These are phyloP conservation scores for Calonectria henricotiae DNA, from an alignment of 2,329 filamentous ascomycete species.

Conservation along the genomic window DNA sequence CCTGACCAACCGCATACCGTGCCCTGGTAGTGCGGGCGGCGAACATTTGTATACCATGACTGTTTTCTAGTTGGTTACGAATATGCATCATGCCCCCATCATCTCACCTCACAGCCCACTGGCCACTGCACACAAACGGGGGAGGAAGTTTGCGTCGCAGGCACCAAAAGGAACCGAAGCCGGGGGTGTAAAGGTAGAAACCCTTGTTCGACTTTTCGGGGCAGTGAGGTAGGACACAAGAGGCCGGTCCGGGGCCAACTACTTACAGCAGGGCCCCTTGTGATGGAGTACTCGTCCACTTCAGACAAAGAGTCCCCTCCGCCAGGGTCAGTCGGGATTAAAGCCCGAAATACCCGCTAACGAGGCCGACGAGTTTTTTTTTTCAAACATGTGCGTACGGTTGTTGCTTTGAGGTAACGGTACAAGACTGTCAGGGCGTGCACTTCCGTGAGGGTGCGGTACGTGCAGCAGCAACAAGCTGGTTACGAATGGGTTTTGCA, in stretches of 20 bases:
- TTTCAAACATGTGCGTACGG: conserved; percentile 6
- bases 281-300: conserved; percentile 28
- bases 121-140: neutral
- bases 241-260: conserved; percentile 26
- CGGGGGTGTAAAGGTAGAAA: conserved; percentile 32
- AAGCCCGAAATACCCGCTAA: conserved; percentile 48
- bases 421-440: conserved; percentile 25
- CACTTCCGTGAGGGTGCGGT: conserved; percentile 30
- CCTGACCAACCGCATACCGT: conserved; percentile 45
- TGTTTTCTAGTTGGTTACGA: conserved; percentile 10
- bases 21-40: conserved; percentile 33
- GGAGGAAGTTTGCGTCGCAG: conserved; percentile 22
- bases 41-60: neutral
- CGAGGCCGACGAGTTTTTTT: conserved; percentile 23
- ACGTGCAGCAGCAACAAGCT: conserved; percentile 31
- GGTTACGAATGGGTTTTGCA: conserved; percentile 23
- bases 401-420: conserved; percentile 23
- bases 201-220: conserved; percentile 12
- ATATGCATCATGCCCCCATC: neutral
- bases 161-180: conserved; percentile 2
- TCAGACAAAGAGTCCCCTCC: conserved; percentile 35
- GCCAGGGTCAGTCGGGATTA: conserved; percentile 41
- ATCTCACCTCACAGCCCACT: conserved; percentile 26
- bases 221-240: conserved; percentile 45
- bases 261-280: conserved; percentile 21